A percentile compares a stretch with the other conserved stretches of the same genome.
Conservation (phyloP, 1,139 yeast genomes). For the Geotrichum reessii region DNA sequence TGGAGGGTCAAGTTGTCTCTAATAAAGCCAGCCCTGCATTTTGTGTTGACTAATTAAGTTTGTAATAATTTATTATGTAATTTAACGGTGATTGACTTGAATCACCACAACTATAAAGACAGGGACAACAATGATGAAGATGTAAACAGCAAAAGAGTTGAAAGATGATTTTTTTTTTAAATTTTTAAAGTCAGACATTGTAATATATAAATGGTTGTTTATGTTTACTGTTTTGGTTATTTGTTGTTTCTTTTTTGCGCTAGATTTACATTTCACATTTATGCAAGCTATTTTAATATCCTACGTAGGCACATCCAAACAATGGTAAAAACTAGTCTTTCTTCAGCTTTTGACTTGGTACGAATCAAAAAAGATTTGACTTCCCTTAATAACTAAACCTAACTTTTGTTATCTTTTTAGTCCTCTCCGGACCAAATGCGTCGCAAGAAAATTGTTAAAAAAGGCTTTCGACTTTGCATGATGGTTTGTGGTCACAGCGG, state of each 20-base stretch:
- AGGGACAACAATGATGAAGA: neutral
- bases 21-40: slow-evolving; percentile 3
- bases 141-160: neutral
- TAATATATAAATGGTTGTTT: neutral
- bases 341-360: slow-evolving; percentile 16
- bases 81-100: neutral
- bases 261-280: neutral
- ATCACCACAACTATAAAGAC: neutral
- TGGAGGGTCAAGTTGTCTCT: slow-evolving; percentile 2
- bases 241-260: neutral
- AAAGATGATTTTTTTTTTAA: neutral
- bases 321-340: slow-evolving; percentile 16
- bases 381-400: neutral
- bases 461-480: slow-evolving; percentile 74
- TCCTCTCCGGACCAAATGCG: slow-evolving; percentile 34
- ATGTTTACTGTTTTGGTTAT: neutral
- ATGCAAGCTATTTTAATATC: neutral
- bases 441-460: slow-evolving; percentile 69
- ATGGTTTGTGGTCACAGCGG: slow-evolving; percentile 73
- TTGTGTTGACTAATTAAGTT: neutral
- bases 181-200: neutral
- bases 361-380: neutral
- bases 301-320: neutral
- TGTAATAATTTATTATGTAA: neutral
- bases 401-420: neutral